These are phyloP conservation scores for Apiospora hydei DNA, from an alignment of 2,329 filamentous ascomycete species.

Conservation along the genomic window DNA sequence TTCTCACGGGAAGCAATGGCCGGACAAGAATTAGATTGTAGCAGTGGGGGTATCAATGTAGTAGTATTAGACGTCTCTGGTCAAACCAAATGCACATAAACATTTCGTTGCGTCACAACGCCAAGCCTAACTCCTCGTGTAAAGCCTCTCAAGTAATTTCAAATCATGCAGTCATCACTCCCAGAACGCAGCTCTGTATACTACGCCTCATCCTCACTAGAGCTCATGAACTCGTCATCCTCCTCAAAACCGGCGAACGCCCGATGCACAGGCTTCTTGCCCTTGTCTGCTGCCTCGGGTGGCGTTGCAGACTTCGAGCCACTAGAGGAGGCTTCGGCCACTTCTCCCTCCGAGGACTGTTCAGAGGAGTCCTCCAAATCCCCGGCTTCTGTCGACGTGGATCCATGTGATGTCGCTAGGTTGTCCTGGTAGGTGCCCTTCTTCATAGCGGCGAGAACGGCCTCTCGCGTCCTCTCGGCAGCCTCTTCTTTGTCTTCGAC, in stretches of 20 bases:
- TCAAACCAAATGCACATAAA: constrained; percentile 24
- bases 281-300: constrained; percentile 46
- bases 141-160: not conserved
- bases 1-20: constrained; percentile 17
- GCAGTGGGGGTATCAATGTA: constrained; percentile 25
- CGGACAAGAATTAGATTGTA: constrained; percentile 2
- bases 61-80: constrained; percentile 24
- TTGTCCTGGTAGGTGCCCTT: constrained; percentile 69
- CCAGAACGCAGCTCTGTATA: not conserved
- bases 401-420: constrained; percentile 59
- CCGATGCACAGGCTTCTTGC: constrained; percentile 46
- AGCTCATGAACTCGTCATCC: constrained; percentile 77
- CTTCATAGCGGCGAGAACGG: constrained; percentile 75
- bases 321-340: constrained; percentile 41
- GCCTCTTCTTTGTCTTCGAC: constrained; percentile 94
- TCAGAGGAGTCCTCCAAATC: constrained; percentile 43
- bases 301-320: constrained; percentile 59
- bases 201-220: constrained; percentile 63
- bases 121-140: not conserved
- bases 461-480: constrained; percentile 80
- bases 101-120: constrained; percentile 8
- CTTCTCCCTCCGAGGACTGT: constrained; percentile 46
- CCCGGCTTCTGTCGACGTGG: constrained; percentile 48
- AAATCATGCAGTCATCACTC: constrained; percentile 2
- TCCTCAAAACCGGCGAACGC: constrained; percentile 81